Conservation (phyloP, 768 basidiomycete species). For the Psilocybe cyanescens region DNA sequence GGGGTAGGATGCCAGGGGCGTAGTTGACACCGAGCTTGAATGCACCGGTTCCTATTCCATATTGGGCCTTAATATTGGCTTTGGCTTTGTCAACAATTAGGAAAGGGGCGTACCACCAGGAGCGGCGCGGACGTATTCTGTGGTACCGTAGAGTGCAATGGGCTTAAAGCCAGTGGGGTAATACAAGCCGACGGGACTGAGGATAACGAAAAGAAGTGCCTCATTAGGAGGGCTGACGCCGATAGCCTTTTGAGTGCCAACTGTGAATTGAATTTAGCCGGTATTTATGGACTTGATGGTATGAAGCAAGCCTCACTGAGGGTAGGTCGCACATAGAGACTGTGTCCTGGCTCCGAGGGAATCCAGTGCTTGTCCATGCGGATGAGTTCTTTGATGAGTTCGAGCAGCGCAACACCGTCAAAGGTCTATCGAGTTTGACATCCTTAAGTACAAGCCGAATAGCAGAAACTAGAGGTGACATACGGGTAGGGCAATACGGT, state of each 20-base stretch:
- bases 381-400: conserved; percentile 87
- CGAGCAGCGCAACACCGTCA: conserved; percentile 70
- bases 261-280: conserved; percentile 37
- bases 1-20: conserved; percentile 85
- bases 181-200: conserved; percentile 84
- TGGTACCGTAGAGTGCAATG: conserved; percentile 84
- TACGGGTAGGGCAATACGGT: conserved; percentile 77
- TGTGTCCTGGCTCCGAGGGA: conserved; percentile 85
- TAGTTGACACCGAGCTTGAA: conserved; percentile 91
- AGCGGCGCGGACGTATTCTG: conserved; percentile 81
- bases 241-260: conserved; percentile 75
- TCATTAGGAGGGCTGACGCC: conserved; percentile 78
- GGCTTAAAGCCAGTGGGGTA: conserved; percentile 91
- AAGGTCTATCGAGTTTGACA: conserved; percentile 58
- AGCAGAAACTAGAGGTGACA: conserved; percentile 23
- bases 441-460: not conserved
- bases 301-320: conserved; percentile 46
- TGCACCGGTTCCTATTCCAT: conserved; percentile 74
- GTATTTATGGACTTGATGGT: not conserved
- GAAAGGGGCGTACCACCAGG: conserved; percentile 68
- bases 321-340: conserved; percentile 89
- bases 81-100: not conserved
- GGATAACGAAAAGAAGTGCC: conserved; percentile 86
- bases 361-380: conserved; percentile 89
- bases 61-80: not conserved